A percentile compares a stretch with the other conserved stretches of the same genome.
Evolutionary conservation across 2,329 filamentous ascomycete genomes (phyloP).

Genomic region (Colletotrichum tabaci): DNA sequence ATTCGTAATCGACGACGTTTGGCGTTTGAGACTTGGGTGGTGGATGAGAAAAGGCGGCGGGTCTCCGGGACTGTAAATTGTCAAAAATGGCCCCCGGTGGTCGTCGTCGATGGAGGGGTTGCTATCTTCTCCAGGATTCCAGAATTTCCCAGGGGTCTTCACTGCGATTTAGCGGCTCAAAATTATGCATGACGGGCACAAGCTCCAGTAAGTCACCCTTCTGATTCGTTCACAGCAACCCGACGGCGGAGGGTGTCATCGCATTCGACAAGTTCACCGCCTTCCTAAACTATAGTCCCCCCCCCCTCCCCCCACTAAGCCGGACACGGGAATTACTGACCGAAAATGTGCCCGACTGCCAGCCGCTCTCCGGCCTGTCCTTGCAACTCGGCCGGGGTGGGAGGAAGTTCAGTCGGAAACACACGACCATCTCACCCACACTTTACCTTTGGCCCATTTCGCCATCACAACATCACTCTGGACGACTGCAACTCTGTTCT

Average conservation of each 20-base stretch:
- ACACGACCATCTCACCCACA: constrained; percentile 19
- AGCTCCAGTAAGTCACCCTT: constrained; percentile 6
- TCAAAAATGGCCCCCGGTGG: constrained; percentile 28
- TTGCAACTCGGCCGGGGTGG: constrained; percentile 27
- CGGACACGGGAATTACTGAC: constrained; percentile 3
- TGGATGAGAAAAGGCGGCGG: constrained; percentile 9
- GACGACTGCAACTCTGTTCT: constrained; percentile 10
- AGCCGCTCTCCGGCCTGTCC: constrained; percentile 13
- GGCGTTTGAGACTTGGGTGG: constrained; percentile 25
- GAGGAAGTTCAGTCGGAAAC: constrained; percentile 34
- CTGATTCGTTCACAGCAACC: constrained; percentile 14
- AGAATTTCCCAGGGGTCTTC: constrained; percentile 42
- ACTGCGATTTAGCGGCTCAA: constrained; percentile 35
- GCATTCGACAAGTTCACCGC: constrained; percentile 20
- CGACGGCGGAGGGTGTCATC: background rate
- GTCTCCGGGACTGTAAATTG: constrained; percentile 29
- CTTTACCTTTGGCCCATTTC: constrained; percentile 24
- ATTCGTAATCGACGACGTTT: constrained; percentile 17
- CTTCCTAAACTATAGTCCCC: constrained; percentile 2
- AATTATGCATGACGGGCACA: constrained; percentile 36
- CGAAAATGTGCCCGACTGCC: background rate
- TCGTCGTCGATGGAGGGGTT: constrained; percentile 42
- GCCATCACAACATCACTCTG: background rate
- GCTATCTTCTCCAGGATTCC: constrained; percentile 44
- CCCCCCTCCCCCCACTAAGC: no score